These are phyloP conservation scores for Entomortierella beljakovae DNA, from an alignment of 192 early-diverging fungal genomes.

Conservation along the genomic window DNA sequence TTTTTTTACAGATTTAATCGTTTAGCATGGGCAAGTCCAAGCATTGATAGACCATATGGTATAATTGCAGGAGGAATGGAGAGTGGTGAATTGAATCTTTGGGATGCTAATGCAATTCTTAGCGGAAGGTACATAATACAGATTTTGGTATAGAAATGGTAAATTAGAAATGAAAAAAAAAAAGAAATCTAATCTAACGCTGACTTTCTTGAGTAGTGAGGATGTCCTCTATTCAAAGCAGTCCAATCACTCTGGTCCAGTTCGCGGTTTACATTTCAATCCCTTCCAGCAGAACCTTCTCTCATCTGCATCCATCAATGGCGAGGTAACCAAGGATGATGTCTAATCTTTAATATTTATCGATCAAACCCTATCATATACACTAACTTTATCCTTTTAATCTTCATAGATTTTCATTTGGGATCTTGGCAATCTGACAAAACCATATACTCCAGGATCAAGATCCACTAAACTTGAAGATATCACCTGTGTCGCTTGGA, in stretches of 20 bases:
- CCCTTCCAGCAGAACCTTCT: slow-evolving; percentile 87
- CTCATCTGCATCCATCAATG: slow-evolving; percentile 90
- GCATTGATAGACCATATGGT: slow-evolving; percentile 68
- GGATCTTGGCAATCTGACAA: slow-evolving; percentile 91
- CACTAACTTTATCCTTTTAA: not conserved
- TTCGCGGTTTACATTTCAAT: slow-evolving; percentile 95
- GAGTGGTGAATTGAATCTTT: slow-evolving; percentile 91
- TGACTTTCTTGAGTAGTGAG: slow-evolving; percentile 34
- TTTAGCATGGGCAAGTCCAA: slow-evolving; percentile 80
- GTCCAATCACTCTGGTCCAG: slow-evolving; percentile 86
- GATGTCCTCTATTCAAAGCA: slow-evolving; percentile 72
- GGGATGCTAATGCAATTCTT: slow-evolving; percentile 84
- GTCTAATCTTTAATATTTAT: not conserved
- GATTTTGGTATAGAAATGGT: too few relatives aligned
- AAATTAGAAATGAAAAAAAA: too few relatives aligned
- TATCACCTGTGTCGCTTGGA: slow-evolving; percentile 92
- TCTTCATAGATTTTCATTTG: slow-evolving; percentile 85
- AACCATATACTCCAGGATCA: slow-evolving; percentile 89
- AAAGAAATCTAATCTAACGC: not conserved
- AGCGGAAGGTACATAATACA: slow-evolving; percentile 62
- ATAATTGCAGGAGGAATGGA: slow-evolving; percentile 95
- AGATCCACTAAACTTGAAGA: slow-evolving; percentile 89
- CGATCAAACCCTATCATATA: not conserved
- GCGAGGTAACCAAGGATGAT: slow-evolving; percentile 73
- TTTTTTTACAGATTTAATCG: slow-evolving; percentile 81